Conservation (phyloP, 495 filamentous ascomycete genomes). For the Penicillium bialowiezense region DNA sequence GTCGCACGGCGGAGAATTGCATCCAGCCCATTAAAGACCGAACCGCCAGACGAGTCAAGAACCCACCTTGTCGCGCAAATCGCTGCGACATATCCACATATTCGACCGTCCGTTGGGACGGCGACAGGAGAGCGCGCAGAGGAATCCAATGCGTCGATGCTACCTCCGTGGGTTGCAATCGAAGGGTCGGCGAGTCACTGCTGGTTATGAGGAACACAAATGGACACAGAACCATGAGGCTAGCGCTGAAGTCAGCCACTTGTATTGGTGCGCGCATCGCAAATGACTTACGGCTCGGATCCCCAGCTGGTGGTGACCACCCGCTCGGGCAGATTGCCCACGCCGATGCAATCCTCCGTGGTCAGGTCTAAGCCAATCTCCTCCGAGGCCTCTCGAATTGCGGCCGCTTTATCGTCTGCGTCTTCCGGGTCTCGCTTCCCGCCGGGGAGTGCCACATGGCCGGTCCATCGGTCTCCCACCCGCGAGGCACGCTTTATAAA, state of each 20-base stretch:
- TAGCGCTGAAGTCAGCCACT: slow-evolving; percentile 21
- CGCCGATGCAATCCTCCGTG: slow-evolving; percentile 49
- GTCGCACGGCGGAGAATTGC: slow-evolving; percentile 66
- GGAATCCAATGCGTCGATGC: slow-evolving; percentile 77
- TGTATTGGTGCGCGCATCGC: slow-evolving; percentile 4
- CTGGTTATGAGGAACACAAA: slow-evolving; percentile 67
- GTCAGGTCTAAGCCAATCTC: slow-evolving; percentile 69
- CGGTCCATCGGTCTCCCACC: slow-evolving; percentile 71
- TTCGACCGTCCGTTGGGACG: slow-evolving; percentile 59
- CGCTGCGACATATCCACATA: slow-evolving; percentile 66
- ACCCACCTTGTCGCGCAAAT: slow-evolving; percentile 50
- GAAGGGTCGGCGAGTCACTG: slow-evolving; percentile 55
- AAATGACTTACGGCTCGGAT: slow-evolving; percentile 53
- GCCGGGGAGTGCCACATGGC: slow-evolving; percentile 73
- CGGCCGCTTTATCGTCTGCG: slow-evolving; percentile 60
- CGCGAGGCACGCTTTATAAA: slow-evolving; percentile 76
- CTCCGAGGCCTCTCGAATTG: slow-evolving; percentile 67
- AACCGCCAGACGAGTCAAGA: slow-evolving; percentile 48
- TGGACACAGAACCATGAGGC: slow-evolving; percentile 75
- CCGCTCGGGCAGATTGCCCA: slow-evolving; percentile 70
- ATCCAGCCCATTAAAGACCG: slow-evolving; percentile 62
- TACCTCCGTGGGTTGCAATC: slow-evolving; percentile 70
- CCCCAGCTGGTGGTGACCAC: slow-evolving; percentile 73
- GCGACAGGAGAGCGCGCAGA: slow-evolving; percentile 60
- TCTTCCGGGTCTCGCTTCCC: slow-evolving; percentile 71